These are phyloP conservation scores for Monilinia laxa DNA, from an alignment of 2,329 filamentous ascomycete genomes.

Conservation along the genomic window DNA sequence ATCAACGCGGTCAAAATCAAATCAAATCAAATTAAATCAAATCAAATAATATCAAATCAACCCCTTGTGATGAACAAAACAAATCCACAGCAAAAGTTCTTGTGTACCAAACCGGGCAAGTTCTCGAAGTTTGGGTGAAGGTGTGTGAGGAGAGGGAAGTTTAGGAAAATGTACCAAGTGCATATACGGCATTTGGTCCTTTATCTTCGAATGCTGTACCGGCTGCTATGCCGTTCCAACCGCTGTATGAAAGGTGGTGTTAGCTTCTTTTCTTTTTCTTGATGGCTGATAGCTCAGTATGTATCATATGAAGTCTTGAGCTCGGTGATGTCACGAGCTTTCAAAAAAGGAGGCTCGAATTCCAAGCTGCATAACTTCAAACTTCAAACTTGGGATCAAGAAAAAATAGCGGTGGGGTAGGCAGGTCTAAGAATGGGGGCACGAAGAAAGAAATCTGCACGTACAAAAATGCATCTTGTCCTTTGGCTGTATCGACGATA, in stretches of 20 bases:
- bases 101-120: not conserved
- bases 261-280: not conserved
- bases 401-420: not conserved
- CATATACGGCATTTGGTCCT: constrained; percentile 26
- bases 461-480: constrained; percentile 25
- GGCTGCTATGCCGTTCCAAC: constrained; percentile 23
- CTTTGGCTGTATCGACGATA: constrained; percentile 12
- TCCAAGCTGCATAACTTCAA: not conserved
- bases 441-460: not conserved
- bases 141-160: not conserved
- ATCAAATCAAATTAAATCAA: not conserved
- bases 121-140: not conserved
- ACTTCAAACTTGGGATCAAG: not conserved
- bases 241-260: constrained; percentile 4
- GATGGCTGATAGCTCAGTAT: too few relatives aligned
- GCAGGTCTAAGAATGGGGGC: too few relatives aligned
- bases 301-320: too few relatives aligned
- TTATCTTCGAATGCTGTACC: constrained; percentile 13
- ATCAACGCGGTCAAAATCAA: not conserved
- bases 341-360: too few relatives aligned
- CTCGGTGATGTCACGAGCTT: not conserved
- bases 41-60: not conserved
- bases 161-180: constrained; percentile 20
- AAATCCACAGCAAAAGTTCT: not conserved
- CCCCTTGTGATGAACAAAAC: not conserved